Base-by-base conservation (phyloP, 805 yeast genomes). In the Cyberlindnera euphorbiae region DNA sequence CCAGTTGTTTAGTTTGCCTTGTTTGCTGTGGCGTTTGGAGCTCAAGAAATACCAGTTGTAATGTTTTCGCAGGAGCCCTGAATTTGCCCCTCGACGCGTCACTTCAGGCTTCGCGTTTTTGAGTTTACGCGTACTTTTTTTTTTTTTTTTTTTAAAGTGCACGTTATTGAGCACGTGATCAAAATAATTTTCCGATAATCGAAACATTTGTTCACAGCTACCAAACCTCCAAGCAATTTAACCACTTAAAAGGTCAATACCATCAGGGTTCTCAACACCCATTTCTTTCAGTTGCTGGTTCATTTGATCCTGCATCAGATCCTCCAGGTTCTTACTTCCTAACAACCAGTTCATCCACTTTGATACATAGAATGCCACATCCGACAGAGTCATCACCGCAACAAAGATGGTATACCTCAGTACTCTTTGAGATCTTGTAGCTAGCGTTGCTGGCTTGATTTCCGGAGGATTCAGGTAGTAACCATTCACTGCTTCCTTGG, bases 401-500 rank as follows among this genome's bases (percentile, higher is more conserved):
- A 44, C 8, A 17, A 46, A 54, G n/a, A 51, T 39, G 1, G 53
- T 24, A 32, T 51, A 52, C 32, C 58, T 43, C 10, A 52, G 21
- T 0, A 33, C 17, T 10, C 50, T 39, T 5, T 32, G 25, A 3
- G 42, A 31, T 16, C 30, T 37, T 5, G 24, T 14, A 30, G 36
- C 37, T 6, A 28, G 9, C 1, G 35, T 23, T 5, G 21, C 17
- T 17, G 14, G 11, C 1, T 17, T n/a, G 15, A 25, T 17, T 13
- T 27, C 33, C 5, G 51, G 46, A 8, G 45, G 35, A 24, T 44
- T 47, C 13, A 54, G 24, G 23, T 52, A 54, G 24, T 19, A 52
- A 3, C 57, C 57, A n/a, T 38, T 46, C 11, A 54, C 50, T 0
- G 86, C 85, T 47, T 75, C 77, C 12, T 63, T 58, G 0, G 84